Base-by-base conservation (phyloP, 1,139 yeast genomes). In the Yamadazyma atmosphaerica region DNA sequence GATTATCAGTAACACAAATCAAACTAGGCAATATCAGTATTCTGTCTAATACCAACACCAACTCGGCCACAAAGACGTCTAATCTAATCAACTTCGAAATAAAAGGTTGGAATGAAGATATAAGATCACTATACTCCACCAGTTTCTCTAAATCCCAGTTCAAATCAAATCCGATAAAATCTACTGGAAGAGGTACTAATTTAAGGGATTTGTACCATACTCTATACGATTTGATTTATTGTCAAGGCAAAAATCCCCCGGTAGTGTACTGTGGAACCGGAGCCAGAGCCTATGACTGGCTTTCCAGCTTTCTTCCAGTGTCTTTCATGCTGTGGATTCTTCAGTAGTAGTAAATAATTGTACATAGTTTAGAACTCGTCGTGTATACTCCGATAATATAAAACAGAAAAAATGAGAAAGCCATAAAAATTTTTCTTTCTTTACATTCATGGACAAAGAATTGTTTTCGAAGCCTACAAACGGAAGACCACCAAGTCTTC, bases 391-490 rank as follows among this genome's bases (percentile, higher is more conserved):
- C 22, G 22, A 6, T 9, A 19, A 19, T 19, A 19, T 23, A 23
- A 8, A 23, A 23, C 31, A 28, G 21, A 42, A 39, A 41, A 28
- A n/a, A n/a, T n/a, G n/a, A n/a, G n/a, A n/a, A n/a, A n/a, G n/a
- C n/a, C n/a, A n/a, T n/a, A n/a, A n/a, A n/a, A n/a, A n/a, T n/a
- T 23, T 43, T 49, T 52, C 51, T 48, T 59, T 60, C 69, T 53
- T 58, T 54, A 71, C 78, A 73, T 72, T 64, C 81, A 74, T 76
- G 80, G 74, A 61, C 79, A 67, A 83, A 83, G 87, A 84, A 81
- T 83, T 84, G 89, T 81, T 81, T 59, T 80, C 92, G 83, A 85
- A 83, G 90, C 86, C 64, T 68, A 67, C 90, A 72, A 51, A 80
- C 74, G 72, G 72, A 80, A 28, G 31, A 28, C 19, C 11, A n/a